These are phyloP conservation scores for Alternaria incomplexa DNA, from an alignment of 2,329 filamentous ascomycete genomes.

Conservation along the genomic window DNA sequence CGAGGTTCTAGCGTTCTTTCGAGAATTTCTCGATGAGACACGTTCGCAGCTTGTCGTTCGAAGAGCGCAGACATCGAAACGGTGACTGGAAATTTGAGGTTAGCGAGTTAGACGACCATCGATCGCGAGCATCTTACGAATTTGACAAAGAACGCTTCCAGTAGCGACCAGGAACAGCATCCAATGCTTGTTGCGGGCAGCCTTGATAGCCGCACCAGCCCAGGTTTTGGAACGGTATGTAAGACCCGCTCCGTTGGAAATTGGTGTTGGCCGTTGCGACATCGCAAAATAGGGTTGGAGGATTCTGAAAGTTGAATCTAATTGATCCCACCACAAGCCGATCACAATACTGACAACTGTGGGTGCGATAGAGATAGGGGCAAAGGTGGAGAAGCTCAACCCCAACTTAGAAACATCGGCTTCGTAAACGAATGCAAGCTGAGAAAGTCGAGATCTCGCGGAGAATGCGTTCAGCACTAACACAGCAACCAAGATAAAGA, in stretches of 20 bases:
- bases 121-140: not conserved
- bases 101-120: not conserved
- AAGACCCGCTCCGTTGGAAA: conserved; percentile 16
- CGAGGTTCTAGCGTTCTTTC: conserved; percentile 12
- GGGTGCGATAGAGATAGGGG: conserved; percentile 29
- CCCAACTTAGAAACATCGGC: conserved; percentile 17
- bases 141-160: conserved; percentile 18
- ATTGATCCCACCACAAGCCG: conserved; percentile 30
- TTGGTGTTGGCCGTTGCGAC: conserved; percentile 14
- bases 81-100: conserved; percentile 3
- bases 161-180: conserved; percentile 16
- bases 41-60: conserved; percentile 11
- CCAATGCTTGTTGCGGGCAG: conserved; percentile 18
- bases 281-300: conserved; percentile 30
- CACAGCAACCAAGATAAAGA: conserved; percentile 5
- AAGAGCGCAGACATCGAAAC: conserved; percentile 31
- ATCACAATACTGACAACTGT: conserved; percentile 24
- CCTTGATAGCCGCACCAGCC: conserved; percentile 20
- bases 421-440: conserved; percentile 24
- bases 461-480: conserved; percentile 17
- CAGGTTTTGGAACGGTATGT: conserved; percentile 26
- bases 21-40: not conserved
- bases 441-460: conserved; percentile 17
- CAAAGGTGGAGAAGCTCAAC: conserved; percentile 19
- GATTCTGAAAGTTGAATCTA: conserved; percentile 22